Evolutionary conservation across 2,329 filamentous ascomycete genomes (phyloP), one percentile per base, ranked within the genome.

Genomic region (Diplocarpon mali): DNA sequence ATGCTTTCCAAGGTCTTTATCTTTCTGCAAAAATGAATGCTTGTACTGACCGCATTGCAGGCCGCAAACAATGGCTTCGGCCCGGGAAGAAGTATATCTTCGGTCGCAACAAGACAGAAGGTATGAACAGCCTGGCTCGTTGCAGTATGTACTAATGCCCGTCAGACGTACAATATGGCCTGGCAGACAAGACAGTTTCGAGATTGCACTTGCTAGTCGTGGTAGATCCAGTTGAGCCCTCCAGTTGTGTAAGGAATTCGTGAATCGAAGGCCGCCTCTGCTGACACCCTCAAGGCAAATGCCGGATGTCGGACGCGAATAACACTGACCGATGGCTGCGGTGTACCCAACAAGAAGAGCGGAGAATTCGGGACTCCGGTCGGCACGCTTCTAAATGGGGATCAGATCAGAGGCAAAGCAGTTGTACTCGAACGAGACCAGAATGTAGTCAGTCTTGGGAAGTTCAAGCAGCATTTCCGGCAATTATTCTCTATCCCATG

Each of bases 61-160:
- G 76, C 49, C 85, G 78, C 64, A 78, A 77, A 57, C 70, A 89
- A 54, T 95, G 89, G 89, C 72, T 95, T 49, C 79, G 83, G 46
- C 89, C 89, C 2, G 89, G 88, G 40, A 86, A 87, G 61, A 78
- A 76, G 56, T 90, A 92, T 62, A 73, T 95, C 15, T 85, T 95
- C 61, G 90, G 90, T 45, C 79, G 90, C 52, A 88, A 85, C 31
- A 74, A 73, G 49, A 72, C 74, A 45, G 78, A 83, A 57, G 70
- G 78, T 77, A 70, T 55, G 71, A 24, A 24, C 7, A 7, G 20
- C 20, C 3, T 24, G 20, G 10, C 44, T 15, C n/a, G 8, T 13
- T 13, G 11, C 17, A 12, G 35, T 14, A 32, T 35, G 20, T 37
- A 14, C 31, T 47, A 45, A 29, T 45, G 37, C 16, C 5, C 47